phyloP scores from a whole-genome alignment of 805 yeast species.

The Lipomyces lipofer region DNA sequence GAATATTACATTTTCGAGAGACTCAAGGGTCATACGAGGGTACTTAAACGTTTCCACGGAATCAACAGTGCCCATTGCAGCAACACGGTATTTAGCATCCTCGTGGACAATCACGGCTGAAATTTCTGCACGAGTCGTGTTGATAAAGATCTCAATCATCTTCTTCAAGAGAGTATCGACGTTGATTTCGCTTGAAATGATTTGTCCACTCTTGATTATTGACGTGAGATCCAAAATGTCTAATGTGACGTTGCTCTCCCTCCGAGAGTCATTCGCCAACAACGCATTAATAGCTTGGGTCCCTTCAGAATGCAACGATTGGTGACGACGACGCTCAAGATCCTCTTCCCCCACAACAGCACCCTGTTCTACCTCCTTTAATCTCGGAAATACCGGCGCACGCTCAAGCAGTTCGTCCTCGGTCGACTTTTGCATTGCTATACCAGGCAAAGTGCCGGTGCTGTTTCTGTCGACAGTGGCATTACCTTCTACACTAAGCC shows the following conservation, averaged over 20 bases:
- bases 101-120: slow-evolving; percentile 28
- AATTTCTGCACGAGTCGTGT: slow-evolving; percentile 30
- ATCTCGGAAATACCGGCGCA: background rate
- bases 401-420: background rate
- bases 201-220: slow-evolving; percentile 31
- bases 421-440: background rate
- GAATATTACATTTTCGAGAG: slow-evolving; percentile 8
- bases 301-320: no score
- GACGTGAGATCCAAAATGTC: slow-evolving; percentile 33
- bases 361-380: background rate
- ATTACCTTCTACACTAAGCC: background rate
- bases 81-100: slow-evolving; percentile 22
- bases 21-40: slow-evolving; percentile 14
- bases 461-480: no score
- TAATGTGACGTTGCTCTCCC: slow-evolving; percentile 9
- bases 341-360: background rate
- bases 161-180: slow-evolving; percentile 26
- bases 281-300: no score
- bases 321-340: background rate
- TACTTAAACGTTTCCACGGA: slow-evolving; percentile 14
- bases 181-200: slow-evolving; percentile 32
- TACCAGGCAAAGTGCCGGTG: no score
- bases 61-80: slow-evolving; percentile 28
- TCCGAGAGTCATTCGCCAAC: background rate
- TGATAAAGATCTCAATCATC: slow-evolving; percentile 31